Evolutionary conservation across 495 filamentous ascomycete species (phyloP), one percentile per base, ranked within the genome.

Genomic region (Podospora anserina): DNA sequence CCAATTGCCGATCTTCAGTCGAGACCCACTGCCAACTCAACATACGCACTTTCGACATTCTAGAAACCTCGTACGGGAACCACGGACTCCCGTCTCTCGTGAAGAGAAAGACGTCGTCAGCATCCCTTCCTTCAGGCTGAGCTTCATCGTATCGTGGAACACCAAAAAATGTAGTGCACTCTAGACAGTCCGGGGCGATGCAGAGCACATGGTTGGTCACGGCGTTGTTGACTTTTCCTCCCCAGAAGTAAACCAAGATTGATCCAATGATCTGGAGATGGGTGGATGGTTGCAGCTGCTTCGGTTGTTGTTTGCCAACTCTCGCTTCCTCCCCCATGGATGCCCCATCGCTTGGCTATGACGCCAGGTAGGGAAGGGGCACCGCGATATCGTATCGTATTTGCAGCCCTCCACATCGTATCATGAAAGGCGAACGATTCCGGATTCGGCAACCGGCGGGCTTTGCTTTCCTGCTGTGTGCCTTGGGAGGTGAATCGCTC

Each of bases 1-100:
- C 55, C 55, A 58, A 58, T n/a, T 58, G 55, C 55, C 55, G 55
- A 58, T 58, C 55, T 58, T 58, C 55, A 49, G 39, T 49, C 39
- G 39, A 49, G 39, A 49, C 39, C 39, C 39, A 49, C 23, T 58
- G 55, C 54, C 54, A 56, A 18, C 54, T 56, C 19, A 56, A 56
- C 54, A 56, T 56, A 18, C 54, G 54, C 54, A 18, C 54, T 56
- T 56, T 56, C 15, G 6, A 56, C 4, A 56, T 56, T 32, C 30
- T 49, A 49, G 39, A 49, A 49, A 49, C 9, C 39, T 49, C 39
- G 39, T 49, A 49, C 39, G 39, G 39, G 9, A 49, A 49, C 39
- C 13, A 49, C 39, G 39, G 5, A 13, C 39, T 49, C 15, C 39
- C 30, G 30, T 49, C 13, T 49, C 39, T 13, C 7, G 13, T 3